Evolutionary conservation across 768 basidiomycete species (phyloP).

Genomic region (Lactarius akahatsu): DNA sequence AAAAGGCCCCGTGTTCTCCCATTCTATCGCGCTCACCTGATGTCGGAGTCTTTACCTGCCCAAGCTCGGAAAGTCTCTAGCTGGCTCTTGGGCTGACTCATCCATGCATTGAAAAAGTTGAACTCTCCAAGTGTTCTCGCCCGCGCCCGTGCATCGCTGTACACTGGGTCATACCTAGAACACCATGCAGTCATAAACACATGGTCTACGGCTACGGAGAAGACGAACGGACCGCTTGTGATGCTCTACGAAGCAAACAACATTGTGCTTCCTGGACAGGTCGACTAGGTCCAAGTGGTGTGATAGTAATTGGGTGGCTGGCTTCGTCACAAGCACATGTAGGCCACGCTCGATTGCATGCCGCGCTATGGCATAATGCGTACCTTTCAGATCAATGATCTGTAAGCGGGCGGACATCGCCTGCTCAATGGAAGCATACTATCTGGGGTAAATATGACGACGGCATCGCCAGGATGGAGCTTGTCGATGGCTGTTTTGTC

Average conservation of each 20-base stretch:
- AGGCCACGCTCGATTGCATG: constrained; percentile 84
- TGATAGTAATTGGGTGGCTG: constrained; percentile 80
- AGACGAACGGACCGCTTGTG: constrained; percentile 65
- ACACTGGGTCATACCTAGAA: constrained; percentile 79
- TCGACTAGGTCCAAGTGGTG: constrained; percentile 79
- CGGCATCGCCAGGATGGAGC: constrained; percentile 79
- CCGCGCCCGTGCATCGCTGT: constrained; percentile 84
- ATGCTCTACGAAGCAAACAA: constrained; percentile 93
- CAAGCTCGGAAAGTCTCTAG: constrained; percentile 93
- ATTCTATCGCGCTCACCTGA: constrained; percentile 51
- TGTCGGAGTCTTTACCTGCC: constrained; percentile 94
- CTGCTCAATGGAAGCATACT: constrained; percentile 46
- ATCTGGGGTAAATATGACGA: constrained; percentile 92
- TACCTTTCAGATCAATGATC: constrained; percentile 46
- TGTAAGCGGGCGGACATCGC: neutral
- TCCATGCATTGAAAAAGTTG: constrained; percentile 96
- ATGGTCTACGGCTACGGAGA: neutral
- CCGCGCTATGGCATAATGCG: constrained; percentile 81
- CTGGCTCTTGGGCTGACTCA: constrained; percentile 96
- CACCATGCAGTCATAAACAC: neutral
- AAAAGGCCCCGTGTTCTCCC: neutral
- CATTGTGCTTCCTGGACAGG: constrained; percentile 73
- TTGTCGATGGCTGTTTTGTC: constrained; percentile 81
- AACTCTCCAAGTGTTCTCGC: constrained; percentile 80
- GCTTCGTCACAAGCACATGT: constrained; percentile 92